Evolutionary conservation across 2,329 filamentous ascomycete genomes (phyloP), one percentile per base, ranked within the genome.

Genomic region (Fusarium albidum): DNA sequence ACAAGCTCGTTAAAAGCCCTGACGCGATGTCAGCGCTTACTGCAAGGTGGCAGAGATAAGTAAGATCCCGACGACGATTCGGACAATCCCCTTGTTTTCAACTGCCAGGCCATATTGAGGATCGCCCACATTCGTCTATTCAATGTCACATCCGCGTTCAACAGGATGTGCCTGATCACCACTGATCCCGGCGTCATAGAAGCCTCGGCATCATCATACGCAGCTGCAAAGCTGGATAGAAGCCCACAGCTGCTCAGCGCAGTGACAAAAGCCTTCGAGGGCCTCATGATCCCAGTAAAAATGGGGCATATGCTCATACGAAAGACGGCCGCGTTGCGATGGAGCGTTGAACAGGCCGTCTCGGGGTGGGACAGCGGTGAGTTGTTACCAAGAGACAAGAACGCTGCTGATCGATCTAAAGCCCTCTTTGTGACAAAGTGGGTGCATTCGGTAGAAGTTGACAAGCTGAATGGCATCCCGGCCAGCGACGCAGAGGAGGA

Each of bases 321-420:
- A 14, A 59, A 59, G 35, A 59, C 57, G 6, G 57, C 57, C 2
- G 57, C 57, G 3, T 54, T 59, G 6, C 53, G 50, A 3, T 57
- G 53, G 57, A 46, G 57, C 11, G 39, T 59, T 3, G 53, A 59
- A 14, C 53, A 57, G 37, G 57, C 57, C 9, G 41, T 59, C 4
- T 46, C 49, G 3, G 57, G 45, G 6, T 59, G 53, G 53, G 57
- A 59, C 17, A 39, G 57, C 26, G 56, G 56, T 59, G 31, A 6
- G 50, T 48, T 6, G 18, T 41, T n/a, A 27, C 12, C 13, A 3
- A 13, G 21, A 21, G n/a, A n/a, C n/a, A 21, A 5, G 21, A 21
- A 21, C n/a, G 21, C 21, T 21, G 21, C 21, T 21, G 21, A 21
- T 7, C 21, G 11, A 25, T 15, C 7, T 4, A 21, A n/a, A 59